Evolutionary conservation across 352 stramenopile species (phyloP).

Genomic region (Phytophthora chlamydospora): DNA sequence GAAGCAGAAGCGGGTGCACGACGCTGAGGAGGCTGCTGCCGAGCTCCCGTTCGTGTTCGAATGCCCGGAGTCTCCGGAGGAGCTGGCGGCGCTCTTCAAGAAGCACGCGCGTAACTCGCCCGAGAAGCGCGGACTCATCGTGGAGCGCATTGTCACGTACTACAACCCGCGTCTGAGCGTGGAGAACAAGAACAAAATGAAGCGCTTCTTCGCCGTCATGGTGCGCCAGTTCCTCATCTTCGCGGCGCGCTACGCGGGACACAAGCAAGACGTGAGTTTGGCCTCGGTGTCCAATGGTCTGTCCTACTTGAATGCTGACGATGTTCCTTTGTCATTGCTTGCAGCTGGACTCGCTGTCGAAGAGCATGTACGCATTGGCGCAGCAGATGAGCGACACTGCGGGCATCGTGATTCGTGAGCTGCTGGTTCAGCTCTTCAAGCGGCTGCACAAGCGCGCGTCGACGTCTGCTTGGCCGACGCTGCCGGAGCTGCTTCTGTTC

Average conservation of each 20-base stretch:
- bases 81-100: constrained; percentile 90
- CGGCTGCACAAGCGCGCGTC: constrained; percentile 67
- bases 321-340: constrained; percentile 38
- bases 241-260: constrained; percentile 72
- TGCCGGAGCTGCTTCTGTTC: constrained; percentile 92
- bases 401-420: constrained; percentile 86
- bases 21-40: constrained; percentile 59
- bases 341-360: constrained; percentile 85
- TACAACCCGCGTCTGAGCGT: constrained; percentile 95
- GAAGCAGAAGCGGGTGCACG: constrained; percentile 68
- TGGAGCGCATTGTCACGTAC: constrained; percentile 92
- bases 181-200: constrained; percentile 95
- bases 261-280: constrained; percentile 67
- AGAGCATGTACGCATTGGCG: constrained; percentile 87
- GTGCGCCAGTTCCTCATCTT: constrained; percentile 93
- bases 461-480: constrained; percentile 84
- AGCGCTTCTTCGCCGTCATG: constrained; percentile 96
- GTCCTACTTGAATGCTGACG: neutral
- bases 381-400: constrained; percentile 92
- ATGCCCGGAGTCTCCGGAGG: constrained; percentile 91
- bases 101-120: constrained; percentile 83
- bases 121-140: constrained; percentile 81
- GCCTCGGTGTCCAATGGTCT: neutral
- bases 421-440: constrained; percentile 92
- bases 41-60: constrained; percentile 96